Evolutionary conservation across 495 filamentous ascomycete species (phyloP).

Genomic region (Aspergillus hancockii): DNA sequence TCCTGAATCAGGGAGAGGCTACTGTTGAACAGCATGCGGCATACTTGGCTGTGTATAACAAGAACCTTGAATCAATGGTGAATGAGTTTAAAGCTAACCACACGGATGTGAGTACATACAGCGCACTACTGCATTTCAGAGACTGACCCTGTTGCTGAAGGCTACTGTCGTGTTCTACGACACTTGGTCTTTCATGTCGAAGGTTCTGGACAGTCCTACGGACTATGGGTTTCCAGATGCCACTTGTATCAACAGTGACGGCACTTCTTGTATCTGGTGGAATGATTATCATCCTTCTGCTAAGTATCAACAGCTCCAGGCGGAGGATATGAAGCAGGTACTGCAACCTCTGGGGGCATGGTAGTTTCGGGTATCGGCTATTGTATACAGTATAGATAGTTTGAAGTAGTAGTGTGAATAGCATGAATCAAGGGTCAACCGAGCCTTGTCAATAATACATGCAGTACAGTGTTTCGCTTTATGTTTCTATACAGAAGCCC

Average conservation of each 20-base stretch:
- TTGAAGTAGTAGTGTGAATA: no score
- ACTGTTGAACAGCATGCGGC: constrained; percentile 26
- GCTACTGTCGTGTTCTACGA: constrained; percentile 34
- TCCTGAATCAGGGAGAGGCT: constrained; percentile 30
- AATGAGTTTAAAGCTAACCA: constrained; percentile 22
- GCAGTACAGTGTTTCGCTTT: no score
- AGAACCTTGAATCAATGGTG: constrained; percentile 30
- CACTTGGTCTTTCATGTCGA: constrained; percentile 44
- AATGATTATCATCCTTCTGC: constrained; percentile 40
- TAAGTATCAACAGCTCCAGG: constrained; percentile 39
- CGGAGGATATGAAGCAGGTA: constrained; percentile 40
- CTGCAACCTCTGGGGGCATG: constrained; percentile 32
- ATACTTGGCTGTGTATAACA: constrained; percentile 36
- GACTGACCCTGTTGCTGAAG: constrained; percentile 15
- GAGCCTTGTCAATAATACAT: no score
- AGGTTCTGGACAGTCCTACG: constrained; percentile 54
- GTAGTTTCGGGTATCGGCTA: constrained; percentile 13
- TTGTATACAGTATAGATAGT: background rate
- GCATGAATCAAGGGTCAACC: no score
- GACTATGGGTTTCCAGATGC: constrained; percentile 37
- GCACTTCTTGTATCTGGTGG: constrained; percentile 40
- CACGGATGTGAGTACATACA: constrained; percentile 25
- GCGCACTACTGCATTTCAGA: background rate
- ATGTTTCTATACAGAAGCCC: no score
- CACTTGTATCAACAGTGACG: constrained; percentile 36